These are phyloP conservation scores for Dactylellina drechsleri DNA, from an alignment of 2,329 filamentous ascomycete genomes.

Conservation along the genomic window DNA sequence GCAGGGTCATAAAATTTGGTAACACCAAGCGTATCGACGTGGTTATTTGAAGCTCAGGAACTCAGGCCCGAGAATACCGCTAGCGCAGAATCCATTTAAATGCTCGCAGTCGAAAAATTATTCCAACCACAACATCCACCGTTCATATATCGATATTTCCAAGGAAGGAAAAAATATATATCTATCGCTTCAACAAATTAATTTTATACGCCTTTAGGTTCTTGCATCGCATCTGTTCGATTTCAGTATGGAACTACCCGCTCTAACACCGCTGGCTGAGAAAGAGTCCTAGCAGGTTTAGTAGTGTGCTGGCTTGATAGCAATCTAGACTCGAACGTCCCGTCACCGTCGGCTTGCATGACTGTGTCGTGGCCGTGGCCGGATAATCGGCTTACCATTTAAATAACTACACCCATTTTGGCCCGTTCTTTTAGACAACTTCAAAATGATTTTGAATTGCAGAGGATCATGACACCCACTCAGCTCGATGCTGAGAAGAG, in stretches of 20 bases:
- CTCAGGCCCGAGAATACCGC: conserved; percentile 50
- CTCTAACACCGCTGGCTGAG: conserved; percentile 3
- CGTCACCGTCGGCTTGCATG: conserved; percentile 13
- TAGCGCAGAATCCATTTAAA: conserved; percentile 33
- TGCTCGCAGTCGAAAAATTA: conserved; percentile 2
- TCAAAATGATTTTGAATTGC: conserved; percentile 24
- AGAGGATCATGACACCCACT: conserved; percentile 23
- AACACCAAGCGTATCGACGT: conserved; percentile 14
- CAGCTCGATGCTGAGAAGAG: conserved; percentile 3
- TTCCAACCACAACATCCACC: background rate
- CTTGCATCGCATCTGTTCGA: conserved; percentile 37
- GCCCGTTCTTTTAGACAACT: conserved; percentile 4
- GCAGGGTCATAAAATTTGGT: conserved; percentile 29
- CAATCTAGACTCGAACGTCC: conserved; percentile 16
- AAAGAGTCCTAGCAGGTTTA: conserved; percentile 1
- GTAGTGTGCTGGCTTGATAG: conserved; percentile 28
- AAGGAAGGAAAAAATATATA: background rate
- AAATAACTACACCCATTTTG: conserved; percentile 5
- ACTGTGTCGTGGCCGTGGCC: conserved; percentile 25
- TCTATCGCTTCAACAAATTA: conserved; percentile 20
- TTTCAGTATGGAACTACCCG: conserved; percentile 46
- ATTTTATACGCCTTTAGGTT: conserved; percentile 10
- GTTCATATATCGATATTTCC: no score
- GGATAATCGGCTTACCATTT: conserved; percentile 35
- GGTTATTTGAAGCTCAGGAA: conserved; percentile 28